Evolutionary conservation across 352 stramenopile genomes (phyloP).

Genomic region (Albugo candida): DNA sequence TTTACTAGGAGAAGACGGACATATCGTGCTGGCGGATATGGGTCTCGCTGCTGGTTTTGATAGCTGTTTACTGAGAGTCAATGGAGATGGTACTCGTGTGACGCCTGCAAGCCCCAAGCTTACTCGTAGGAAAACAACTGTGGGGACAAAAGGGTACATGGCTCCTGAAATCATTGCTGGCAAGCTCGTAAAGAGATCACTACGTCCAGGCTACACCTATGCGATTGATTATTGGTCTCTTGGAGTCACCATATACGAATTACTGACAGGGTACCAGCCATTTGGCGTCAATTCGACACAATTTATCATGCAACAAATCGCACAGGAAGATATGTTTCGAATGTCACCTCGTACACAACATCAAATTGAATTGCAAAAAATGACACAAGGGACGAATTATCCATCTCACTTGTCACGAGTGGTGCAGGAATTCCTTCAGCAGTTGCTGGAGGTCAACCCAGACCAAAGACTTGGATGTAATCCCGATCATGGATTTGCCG

Average conservation of each 20-base stretch:
- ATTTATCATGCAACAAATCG: slow-evolving; percentile 61
- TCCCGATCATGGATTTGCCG: slow-evolving; percentile 42
- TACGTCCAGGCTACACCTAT: slow-evolving; percentile 57
- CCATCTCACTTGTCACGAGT: slow-evolving; percentile 34
- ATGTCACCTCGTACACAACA: slow-evolving; percentile 51
- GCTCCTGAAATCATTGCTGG: slow-evolving; percentile 80
- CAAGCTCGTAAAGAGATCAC: slow-evolving; percentile 57
- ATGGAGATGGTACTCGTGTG: slow-evolving; percentile 26
- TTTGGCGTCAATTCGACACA: slow-evolving; percentile 47
- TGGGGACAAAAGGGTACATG: slow-evolving; percentile 82
- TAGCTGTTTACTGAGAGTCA: slow-evolving; percentile 25
- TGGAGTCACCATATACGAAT: slow-evolving; percentile 76
- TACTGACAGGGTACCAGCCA: slow-evolving; percentile 74
- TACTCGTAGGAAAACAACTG: slow-evolving; percentile 55
- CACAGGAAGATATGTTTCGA: slow-evolving; percentile 56
- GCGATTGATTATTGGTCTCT: slow-evolving; percentile 69
- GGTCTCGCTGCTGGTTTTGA: slow-evolving; percentile 55
- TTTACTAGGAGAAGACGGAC: slow-evolving; percentile 69
- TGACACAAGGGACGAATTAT: slow-evolving; percentile 46
- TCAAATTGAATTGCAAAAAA: slow-evolving; percentile 66
- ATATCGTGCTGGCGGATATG: slow-evolving; percentile 82
- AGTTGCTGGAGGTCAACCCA: slow-evolving; percentile 58
- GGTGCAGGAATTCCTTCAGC: slow-evolving; percentile 56
- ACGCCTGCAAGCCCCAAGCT: slow-evolving; percentile 30
- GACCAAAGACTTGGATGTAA: slow-evolving; percentile 57